These are phyloP conservation scores for Cyberlindnera bimundalis DNA, from an alignment of 805 yeast species.

Conservation along the genomic window DNA sequence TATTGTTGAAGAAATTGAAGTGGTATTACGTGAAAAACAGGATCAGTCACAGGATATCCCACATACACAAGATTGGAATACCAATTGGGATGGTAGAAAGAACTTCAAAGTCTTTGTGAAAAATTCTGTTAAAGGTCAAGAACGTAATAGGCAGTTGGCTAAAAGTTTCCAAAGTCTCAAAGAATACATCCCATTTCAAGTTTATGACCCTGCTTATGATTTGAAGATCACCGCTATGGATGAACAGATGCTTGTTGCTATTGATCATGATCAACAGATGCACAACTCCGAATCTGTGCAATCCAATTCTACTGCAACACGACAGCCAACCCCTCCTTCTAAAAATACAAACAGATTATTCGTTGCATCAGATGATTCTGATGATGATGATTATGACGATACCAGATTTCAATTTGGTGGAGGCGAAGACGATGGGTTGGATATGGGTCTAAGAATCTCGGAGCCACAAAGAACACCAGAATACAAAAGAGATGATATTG, in stretches of 20 bases:
- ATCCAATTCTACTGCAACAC: too few species aligned
- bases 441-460: conserved; percentile 19
- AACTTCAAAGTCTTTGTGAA: conserved; percentile 41
- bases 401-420: conserved; percentile 20
- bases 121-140: conserved; percentile 15
- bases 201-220: conserved; percentile 21
- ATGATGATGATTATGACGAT: conserved; percentile 17
- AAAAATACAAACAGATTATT: not conserved
- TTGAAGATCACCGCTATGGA: conserved; percentile 8
- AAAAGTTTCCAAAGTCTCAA: conserved; percentile 30
- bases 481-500: conserved; percentile 11
- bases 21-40: conserved; percentile 15
- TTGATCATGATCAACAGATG: conserved; percentile 7
- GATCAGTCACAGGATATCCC: not conserved
- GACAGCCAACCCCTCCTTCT: not conserved
- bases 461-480: conserved; percentile 18
- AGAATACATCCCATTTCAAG: conserved; percentile 30
- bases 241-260: conserved; percentile 13
- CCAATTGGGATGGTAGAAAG: conserved; percentile 32
- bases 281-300: too few species aligned
- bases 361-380: conserved; percentile 16
- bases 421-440: conserved; percentile 22
- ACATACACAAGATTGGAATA: conserved; percentile 2
- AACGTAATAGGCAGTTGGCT: not conserved
- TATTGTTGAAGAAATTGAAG: conserved; percentile 32